Conservation (phyloP, 2,329 filamentous ascomycete genomes). For the Thielaviopsis musarum region DNA sequence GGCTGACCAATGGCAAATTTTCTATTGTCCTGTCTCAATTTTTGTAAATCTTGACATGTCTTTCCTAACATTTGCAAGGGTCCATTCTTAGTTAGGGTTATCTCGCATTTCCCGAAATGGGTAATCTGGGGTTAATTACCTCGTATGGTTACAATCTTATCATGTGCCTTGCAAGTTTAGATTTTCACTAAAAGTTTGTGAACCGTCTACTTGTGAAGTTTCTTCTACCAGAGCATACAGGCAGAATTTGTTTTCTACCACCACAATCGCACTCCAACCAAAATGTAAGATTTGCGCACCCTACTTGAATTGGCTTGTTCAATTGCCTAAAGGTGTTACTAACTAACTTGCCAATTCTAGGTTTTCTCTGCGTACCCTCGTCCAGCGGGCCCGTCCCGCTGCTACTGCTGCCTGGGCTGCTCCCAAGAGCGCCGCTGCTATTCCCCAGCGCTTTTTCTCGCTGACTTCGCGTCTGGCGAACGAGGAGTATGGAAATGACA, state of each 20-base stretch:
- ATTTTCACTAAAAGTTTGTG: neutral
- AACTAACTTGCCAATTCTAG: neutral
- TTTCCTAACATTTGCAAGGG: neutral
- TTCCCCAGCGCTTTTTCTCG: constrained; percentile 6
- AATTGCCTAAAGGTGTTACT: neutral
- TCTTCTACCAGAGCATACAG: neutral
- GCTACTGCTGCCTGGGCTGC: constrained; percentile 1
- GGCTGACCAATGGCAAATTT: neutral
- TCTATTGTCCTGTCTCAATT: neutral
- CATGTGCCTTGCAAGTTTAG: neutral
- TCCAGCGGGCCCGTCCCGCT: constrained; percentile 8
- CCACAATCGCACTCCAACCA: neutral
- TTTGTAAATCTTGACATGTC: neutral
- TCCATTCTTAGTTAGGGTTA: neutral
- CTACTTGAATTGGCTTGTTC: neutral
- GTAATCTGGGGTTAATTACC: constrained; percentile 8
- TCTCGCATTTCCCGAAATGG: neutral
- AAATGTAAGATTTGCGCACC: neutral
- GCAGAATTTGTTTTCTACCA: neutral
- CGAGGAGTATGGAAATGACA: neutral
- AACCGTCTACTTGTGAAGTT: neutral
- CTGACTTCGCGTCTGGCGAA: neutral
- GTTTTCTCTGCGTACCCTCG: constrained; percentile 9
- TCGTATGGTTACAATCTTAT: neutral
- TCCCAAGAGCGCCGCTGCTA: neutral